Evolutionary conservation across 2,329 filamentous ascomycete genomes (phyloP).

Genomic region (Fusarium piperis): DNA sequence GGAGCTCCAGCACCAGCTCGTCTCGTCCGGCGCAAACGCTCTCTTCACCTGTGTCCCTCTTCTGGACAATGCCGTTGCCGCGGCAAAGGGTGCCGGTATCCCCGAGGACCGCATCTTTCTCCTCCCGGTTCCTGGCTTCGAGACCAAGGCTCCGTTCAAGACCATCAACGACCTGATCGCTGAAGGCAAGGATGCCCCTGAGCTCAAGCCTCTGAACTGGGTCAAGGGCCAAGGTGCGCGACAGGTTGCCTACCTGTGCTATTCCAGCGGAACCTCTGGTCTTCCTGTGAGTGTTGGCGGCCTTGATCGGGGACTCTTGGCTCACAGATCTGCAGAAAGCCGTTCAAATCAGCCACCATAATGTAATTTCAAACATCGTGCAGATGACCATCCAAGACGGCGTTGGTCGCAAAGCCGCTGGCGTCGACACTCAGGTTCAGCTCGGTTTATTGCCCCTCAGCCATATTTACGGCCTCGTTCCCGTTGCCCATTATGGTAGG

Average conservation of each 20-base stretch:
- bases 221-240: conserved; percentile 70
- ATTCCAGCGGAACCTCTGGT: conserved; percentile 82
- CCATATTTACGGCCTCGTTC: conserved; percentile 82
- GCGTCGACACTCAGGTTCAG: conserved; percentile 54
- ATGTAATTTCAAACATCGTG: conserved; percentile 80
- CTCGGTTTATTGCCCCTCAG: conserved; percentile 82
- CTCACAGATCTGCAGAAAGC: conserved; percentile 68
- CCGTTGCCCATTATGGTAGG: conserved; percentile 61
- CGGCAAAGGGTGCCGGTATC: conserved; percentile 70
- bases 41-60: conserved; percentile 78
- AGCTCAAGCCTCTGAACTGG: conserved; percentile 68
- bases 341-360: conserved; percentile 82
- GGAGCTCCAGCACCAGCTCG: conserved; percentile 78
- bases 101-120: conserved; percentile 73
- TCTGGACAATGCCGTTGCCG: conserved; percentile 70
- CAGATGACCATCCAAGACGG: conserved; percentile 64
- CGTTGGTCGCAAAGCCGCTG: conserved; percentile 48
- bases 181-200: conserved; percentile 64
- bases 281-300: conserved; percentile 65
- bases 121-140: conserved; percentile 71
- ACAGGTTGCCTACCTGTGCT: conserved; percentile 80
- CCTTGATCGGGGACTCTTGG: no score
- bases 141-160: conserved; percentile 63
- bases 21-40: conserved; percentile 73
- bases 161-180: conserved; percentile 73